Evolutionary conservation across 768 basidiomycete species (phyloP), one percentile per base, ranked within the genome.

Genomic region (Fomitopsis serialis): DNA sequence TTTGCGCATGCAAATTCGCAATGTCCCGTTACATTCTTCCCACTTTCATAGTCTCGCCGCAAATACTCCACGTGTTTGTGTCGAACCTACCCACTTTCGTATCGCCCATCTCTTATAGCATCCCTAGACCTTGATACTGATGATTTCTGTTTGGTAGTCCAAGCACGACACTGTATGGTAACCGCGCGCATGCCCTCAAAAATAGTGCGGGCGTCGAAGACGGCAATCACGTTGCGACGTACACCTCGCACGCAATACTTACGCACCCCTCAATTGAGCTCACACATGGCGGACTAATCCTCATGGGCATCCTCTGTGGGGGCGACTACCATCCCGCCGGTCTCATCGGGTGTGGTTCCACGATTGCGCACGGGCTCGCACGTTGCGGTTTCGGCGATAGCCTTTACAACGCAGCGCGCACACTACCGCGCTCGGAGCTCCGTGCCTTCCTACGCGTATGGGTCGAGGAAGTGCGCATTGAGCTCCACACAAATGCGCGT

Each of bases 281-380:
- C 32, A 86, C 72, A 21, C 68, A 70, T 25, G 69, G 82, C 25
- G 91, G 92, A 2, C 74, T 91, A 60, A 85, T 94, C 49, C 80
- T 95, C 23, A 86, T 94, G 42, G 92, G 85, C 2, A 74, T 95
- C 1, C 75, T 94, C 61, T 83, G 84, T n/a, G 94, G 94, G 0
- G 94, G 94, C 0, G 94, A 98, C 67, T 98, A 97, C 60, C 79
- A 89, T 49, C 81, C 75, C n/a, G n/a, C n/a, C 13, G 89, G 89
- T 17, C 69, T 91, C 9, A 64, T 72, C 9, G 75, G 85, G 5
- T 90, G 85, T 59, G 92, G 92, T 2, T 70, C 78, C 21, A 77
- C 76, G 21, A 91, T 82, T 45, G 83, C 93, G 0, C 81, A 84
- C 45, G 92, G 79, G 11, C 80, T 98, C 1, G 91, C 92, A 0